Evolutionary conservation across 208 protist genomes (phyloP), one percentile per base, ranked within the genome.

Genomic region (Acanthamoeba pearcei): DNA sequence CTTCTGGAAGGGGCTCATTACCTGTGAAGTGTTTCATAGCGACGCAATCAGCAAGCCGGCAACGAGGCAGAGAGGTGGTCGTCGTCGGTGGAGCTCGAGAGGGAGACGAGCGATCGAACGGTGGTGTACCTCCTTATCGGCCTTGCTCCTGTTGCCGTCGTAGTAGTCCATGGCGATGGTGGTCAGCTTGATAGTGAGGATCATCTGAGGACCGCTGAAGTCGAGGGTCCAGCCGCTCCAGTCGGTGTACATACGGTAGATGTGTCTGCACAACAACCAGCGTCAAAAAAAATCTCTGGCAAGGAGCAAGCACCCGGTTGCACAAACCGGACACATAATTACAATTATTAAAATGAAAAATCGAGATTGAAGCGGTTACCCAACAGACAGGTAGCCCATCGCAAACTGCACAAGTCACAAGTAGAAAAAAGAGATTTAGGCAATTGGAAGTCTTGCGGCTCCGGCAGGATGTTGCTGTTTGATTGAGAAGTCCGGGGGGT

Each of bases 141-240:
- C 64, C 85, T 76, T n/a, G 32, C 38, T 64, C 4, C 55, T 32
- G 62, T 91, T 70, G 12, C 97, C 97, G 51, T 98, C 97, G 27
- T 74, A 94, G 35, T 96, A 42, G 88, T 97, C 97, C 80, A 90
- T 97, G 19, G 97, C 97, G 53, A 97, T 95, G 27, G 83, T 62
- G 0, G 95, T 96, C 1, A 96, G 80, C 85, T 97, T 97, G 24
- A 97, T 51, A 38, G 96, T 97, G 17, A 97, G 60, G 17, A 98
- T 93, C 97, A 98, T 97, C 92, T 97, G 97, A 49, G 95, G 95
- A 13, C 93, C 92, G 15, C 97, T 97, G 42, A 96, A 97, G 74
- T 98, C 97, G 12, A 98, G 66, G 9, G 38, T 91, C 96, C 96
- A 98, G 72, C 97, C 97, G 49, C 97, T 94, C 42, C 97, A 98